Conservation (phyloP, 2,329 filamentous ascomycete species). For the Trichoderma sp. region DNA sequence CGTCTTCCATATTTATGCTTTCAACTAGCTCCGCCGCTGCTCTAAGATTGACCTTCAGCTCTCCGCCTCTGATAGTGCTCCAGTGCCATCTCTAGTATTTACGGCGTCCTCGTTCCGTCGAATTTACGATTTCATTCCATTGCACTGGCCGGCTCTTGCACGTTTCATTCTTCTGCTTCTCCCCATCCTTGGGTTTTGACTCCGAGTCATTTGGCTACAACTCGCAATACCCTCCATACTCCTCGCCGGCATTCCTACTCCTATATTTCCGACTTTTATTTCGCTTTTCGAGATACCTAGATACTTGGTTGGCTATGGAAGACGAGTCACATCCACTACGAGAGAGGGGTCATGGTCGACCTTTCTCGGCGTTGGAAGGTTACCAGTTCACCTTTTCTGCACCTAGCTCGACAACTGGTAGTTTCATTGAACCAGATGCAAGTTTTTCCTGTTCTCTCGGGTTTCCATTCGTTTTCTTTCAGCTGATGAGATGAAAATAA, state of each 20-base stretch:
- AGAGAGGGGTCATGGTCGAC: not conserved
- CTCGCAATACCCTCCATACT: not conserved
- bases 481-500: not conserved
- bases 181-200: not conserved
- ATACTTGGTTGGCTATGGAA: not conserved
- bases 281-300: not conserved
- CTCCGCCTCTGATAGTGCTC: not conserved
- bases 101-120: not conserved
- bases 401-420: conserved; percentile 28
- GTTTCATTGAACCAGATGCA: conserved; percentile 35
- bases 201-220: not conserved
- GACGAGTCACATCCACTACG: not conserved
- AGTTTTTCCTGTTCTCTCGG: conserved; percentile 16
- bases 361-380: not conserved
- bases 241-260: not conserved
- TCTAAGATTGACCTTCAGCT: not conserved
- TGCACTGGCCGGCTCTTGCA: not conserved
- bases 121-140: not conserved
- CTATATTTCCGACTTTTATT: not conserved
- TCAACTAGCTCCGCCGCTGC: not conserved
- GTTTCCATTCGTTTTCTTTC: not conserved
- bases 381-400: conserved; percentile 37
- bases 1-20: not conserved
- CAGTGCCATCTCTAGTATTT: not conserved
- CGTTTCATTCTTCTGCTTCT: not conserved